These are phyloP conservation scores for Colletotrichum musae DNA, from an alignment of 2,329 filamentous ascomycete genomes.

Conservation along the genomic window DNA sequence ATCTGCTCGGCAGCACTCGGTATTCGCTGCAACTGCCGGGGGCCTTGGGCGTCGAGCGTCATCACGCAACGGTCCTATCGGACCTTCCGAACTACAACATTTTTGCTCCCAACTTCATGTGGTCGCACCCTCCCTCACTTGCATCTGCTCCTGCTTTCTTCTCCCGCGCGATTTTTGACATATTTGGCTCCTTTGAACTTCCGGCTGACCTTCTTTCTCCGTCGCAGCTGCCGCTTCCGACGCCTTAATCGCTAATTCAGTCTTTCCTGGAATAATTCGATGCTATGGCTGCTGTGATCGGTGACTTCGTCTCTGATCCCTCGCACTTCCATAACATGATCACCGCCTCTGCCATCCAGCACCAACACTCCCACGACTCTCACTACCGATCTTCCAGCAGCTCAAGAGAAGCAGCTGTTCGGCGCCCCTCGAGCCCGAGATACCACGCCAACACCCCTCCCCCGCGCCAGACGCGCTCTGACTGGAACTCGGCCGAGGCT, in stretches of 20 bases:
- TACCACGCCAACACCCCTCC: constrained; percentile 34
- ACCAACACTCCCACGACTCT: constrained; percentile 63
- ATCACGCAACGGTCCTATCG: constrained; percentile 8
- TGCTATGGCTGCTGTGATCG: constrained; percentile 76
- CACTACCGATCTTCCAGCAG: constrained; percentile 56
- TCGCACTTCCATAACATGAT: constrained; percentile 81
- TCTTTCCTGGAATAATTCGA: constrained; percentile 47
- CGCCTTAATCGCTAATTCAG: constrained; percentile 41
- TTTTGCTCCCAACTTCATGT: neutral
- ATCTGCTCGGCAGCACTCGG: neutral
- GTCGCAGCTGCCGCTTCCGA: constrained; percentile 33
- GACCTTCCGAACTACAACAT: neutral
- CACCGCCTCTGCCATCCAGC: constrained; percentile 61
- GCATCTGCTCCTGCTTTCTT: neutral
- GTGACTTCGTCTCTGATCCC: constrained; percentile 82
- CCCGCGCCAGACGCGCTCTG: constrained; percentile 36
- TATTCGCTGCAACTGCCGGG: neutral
- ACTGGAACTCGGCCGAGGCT: constrained; percentile 33
- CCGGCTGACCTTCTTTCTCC: constrained; percentile 4
- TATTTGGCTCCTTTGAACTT: neutral
- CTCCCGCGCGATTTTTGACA: neutral
- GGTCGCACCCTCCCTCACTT: neutral
- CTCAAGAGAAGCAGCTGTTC: constrained; percentile 46
- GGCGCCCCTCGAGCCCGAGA: constrained; percentile 51
- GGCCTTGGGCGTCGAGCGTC: neutral